These are phyloP conservation scores for Leishmania amazonensis DNA, from an alignment of 208 protist genomes.

Conservation along the genomic window DNA sequence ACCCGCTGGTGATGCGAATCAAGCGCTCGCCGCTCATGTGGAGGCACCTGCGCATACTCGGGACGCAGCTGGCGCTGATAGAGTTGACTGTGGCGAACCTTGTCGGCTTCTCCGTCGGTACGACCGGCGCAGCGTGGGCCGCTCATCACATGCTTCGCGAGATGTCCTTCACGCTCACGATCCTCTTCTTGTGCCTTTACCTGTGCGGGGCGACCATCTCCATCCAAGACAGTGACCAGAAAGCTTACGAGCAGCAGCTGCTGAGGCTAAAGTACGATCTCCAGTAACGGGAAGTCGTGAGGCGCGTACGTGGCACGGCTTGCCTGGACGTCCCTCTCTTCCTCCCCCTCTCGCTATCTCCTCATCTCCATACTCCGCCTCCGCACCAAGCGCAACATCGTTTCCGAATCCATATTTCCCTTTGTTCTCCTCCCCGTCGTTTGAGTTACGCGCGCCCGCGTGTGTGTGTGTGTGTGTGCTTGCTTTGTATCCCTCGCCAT, in stretches of 20 bases:
- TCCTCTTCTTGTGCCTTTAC: conserved; percentile 39
- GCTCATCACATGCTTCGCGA: conserved; percentile 26
- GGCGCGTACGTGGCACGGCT: background rate
- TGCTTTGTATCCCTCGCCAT: background rate
- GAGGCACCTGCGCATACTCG: conserved; percentile 44
- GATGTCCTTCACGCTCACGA: conserved; percentile 15
- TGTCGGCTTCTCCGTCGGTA: conserved; percentile 65
- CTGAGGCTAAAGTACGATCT: conserved; percentile 42
- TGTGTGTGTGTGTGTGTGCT: background rate
- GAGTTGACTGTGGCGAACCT: conserved; percentile 69
- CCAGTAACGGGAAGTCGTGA: background rate
- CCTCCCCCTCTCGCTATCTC: background rate
- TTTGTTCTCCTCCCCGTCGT: background rate
- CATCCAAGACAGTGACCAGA: conserved; percentile 60
- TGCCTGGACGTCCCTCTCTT: background rate
- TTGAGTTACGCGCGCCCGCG: background rate
- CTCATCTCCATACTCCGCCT: too few relatives aligned
- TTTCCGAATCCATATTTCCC: too few relatives aligned
- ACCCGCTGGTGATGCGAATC: conserved; percentile 26
- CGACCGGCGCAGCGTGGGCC: conserved; percentile 15
- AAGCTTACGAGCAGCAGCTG: conserved; percentile 41
- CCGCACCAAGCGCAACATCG: too few relatives aligned
- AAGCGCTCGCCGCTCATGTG: conserved; percentile 36
- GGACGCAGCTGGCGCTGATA: conserved; percentile 42
- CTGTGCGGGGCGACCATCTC: conserved; percentile 51